Conservation (phyloP, 495 filamentous ascomycete genomes). For the Parachaetomium inaequale region DNA sequence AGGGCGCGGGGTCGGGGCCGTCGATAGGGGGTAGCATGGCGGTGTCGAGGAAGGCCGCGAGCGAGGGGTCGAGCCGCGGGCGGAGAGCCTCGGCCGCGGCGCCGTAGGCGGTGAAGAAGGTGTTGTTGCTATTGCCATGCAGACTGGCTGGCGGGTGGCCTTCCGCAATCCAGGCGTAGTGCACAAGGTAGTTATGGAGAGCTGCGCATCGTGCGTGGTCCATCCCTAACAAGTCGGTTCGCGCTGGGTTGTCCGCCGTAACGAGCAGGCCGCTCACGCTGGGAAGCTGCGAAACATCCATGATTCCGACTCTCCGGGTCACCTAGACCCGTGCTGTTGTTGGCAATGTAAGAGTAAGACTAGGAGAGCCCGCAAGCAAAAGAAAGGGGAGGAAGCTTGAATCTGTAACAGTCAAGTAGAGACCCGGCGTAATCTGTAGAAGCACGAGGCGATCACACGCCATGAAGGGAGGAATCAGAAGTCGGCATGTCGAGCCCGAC, state of each 20-base stretch:
- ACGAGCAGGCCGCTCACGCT: background rate
- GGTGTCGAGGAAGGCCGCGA: constrained; percentile 2
- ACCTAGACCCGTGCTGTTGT: too few species aligned
- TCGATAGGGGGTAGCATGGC: background rate
- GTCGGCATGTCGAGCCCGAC: too few species aligned
- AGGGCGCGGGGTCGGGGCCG: background rate
- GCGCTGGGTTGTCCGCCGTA: background rate
- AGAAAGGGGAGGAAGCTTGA: too few species aligned
- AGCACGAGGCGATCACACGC: too few species aligned
- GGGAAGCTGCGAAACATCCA: background rate
- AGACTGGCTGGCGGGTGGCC: background rate
- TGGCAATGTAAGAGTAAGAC: too few species aligned
- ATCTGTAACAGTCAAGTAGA: too few species aligned
- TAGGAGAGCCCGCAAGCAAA: too few species aligned
- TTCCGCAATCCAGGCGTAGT: background rate
- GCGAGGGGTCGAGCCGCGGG: constrained; percentile 1
- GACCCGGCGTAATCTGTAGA: too few species aligned
- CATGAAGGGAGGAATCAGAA: too few species aligned
- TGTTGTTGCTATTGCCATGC: background rate
- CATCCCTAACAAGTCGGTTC: background rate
- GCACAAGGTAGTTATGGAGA: constrained; percentile 7
- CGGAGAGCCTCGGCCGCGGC: constrained; percentile 5
- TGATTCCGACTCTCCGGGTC: too few species aligned
- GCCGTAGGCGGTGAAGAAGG: background rate
- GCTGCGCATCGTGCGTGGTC: constrained; percentile 9